A percentile compares a stretch with the other conserved stretches of the same genome.
phyloP scores from a whole-genome alignment of 148 eudicot species.

The Silene uniflora region DNA sequence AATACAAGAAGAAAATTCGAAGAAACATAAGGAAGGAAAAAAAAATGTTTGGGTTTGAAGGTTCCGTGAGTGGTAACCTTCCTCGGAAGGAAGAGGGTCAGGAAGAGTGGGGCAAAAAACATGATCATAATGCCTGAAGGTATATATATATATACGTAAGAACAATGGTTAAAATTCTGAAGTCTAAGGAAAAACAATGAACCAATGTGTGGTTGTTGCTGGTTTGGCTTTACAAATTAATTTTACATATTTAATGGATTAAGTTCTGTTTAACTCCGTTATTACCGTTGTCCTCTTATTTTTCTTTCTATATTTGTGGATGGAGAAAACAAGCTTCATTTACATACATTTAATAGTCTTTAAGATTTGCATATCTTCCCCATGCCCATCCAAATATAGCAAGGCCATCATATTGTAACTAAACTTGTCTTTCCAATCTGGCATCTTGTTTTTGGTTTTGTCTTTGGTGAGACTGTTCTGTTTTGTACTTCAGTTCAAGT shows the following conservation, averaged over 20 bases:
- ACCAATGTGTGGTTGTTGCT: slow-evolving; percentile 18
- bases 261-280: background rate
- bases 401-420: no score
- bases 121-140: background rate
- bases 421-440: no score
- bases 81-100: slow-evolving; percentile 20
- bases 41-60: background rate
- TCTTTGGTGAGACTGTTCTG: no score
- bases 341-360: background rate
- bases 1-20: background rate
- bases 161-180: background rate
- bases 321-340: background rate
- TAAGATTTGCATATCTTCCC: no score
- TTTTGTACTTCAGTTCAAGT: no score
- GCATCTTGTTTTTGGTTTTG: no score
- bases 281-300: background rate
- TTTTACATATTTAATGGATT: background rate
- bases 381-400: no score
- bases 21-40: background rate
- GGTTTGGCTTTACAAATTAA: background rate
- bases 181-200: slow-evolving; percentile 3
- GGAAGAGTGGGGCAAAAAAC: background rate
- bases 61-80: slow-evolving; percentile 16
- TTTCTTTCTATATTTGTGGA: background rate
- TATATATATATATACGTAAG: slow-evolving; percentile 8